A percentile compares a stretch with the other conserved stretches of the same genome.
phyloP scores from a whole-genome alignment of 2,329 filamentous ascomycete genomes.

The Biscogniauxia mediterranea region DNA sequence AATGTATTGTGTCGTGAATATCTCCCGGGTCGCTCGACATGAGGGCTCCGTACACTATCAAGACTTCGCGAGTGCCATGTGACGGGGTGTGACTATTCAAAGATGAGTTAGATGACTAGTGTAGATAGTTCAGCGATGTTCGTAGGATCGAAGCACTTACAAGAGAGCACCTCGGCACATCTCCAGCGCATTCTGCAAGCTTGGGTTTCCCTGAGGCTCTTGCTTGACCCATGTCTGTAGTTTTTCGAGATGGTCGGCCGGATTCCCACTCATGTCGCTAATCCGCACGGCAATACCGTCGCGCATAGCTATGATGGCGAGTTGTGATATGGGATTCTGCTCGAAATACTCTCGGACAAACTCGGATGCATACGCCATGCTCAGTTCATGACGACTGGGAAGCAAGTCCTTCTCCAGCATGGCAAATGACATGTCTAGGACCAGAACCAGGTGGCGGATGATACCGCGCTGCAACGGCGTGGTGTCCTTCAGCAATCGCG shows the following conservation, averaged over 20 bases:
- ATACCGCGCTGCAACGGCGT: constrained; percentile 95
- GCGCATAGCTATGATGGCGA: constrained; percentile 88
- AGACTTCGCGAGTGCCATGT: constrained; percentile 89
- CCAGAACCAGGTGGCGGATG: constrained; percentile 90
- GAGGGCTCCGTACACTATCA: constrained; percentile 88
- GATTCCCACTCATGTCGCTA: constrained; percentile 88
- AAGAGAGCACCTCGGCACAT: constrained; percentile 92
- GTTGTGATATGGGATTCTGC: constrained; percentile 96
- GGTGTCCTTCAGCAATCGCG: constrained; percentile 83
- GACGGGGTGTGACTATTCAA: constrained; percentile 73
- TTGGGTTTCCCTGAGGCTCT: constrained; percentile 73
- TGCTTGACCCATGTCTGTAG: constrained; percentile 64
- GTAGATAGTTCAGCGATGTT: constrained; percentile 5
- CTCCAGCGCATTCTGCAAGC: constrained; percentile 91
- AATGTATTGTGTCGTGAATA: constrained; percentile 84
- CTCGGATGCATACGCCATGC: constrained; percentile 76
- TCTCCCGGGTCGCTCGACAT: constrained; percentile 91
- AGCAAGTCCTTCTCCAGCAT: constrained; percentile 96
- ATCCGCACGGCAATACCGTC: constrained; percentile 85
- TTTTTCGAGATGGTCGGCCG: constrained; percentile 79
- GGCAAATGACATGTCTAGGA: constrained; percentile 87
- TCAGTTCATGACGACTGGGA: constrained; percentile 80
- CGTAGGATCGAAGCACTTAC: constrained; percentile 42
- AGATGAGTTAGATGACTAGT: constrained; percentile 8
- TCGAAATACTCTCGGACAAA: constrained; percentile 97